Evolutionary conservation across 169 alveolate genomes (phyloP).

Genomic region (Plasmodium reichenowi): DNA sequence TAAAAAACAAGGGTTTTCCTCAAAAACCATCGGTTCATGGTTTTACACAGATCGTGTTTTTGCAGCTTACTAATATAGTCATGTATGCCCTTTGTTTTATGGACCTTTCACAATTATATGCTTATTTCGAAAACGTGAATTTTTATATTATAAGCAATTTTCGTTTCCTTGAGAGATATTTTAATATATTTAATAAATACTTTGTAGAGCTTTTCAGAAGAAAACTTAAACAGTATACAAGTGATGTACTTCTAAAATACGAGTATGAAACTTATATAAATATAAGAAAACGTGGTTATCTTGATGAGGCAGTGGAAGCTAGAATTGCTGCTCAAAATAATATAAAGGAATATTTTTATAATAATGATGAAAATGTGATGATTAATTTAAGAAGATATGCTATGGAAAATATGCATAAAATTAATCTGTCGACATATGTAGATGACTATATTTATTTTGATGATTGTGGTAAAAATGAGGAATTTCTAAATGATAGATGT

Average conservation of each 20-base stretch:
- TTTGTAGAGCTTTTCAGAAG: neutral
- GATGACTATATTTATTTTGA: slow-evolving; percentile 4
- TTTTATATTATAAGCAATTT: slow-evolving; percentile 12
- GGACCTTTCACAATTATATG: slow-evolving; percentile 3
- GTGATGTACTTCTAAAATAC: slow-evolving; percentile 1
- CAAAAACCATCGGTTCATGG: too few species aligned
- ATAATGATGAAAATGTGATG: too few species aligned
- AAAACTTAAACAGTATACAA: slow-evolving; percentile 5
- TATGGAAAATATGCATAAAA: neutral
- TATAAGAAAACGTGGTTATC: neutral
- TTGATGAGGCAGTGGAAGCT: neutral
- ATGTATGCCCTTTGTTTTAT: too few species aligned
- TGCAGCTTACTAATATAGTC: too few species aligned
- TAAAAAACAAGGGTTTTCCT: too few species aligned
- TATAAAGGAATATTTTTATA: too few species aligned
- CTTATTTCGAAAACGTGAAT: neutral
- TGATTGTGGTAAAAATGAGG: neutral
- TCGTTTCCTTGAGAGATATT: slow-evolving; percentile 24
- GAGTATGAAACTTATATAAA: neutral
- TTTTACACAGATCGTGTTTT: too few species aligned
- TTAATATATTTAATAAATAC: neutral
- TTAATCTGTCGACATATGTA: neutral
- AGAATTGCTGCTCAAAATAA: slow-evolving; percentile 9
- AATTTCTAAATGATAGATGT: neutral
- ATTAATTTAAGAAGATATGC: too few species aligned